Conservation (phyloP, 2,329 filamentous ascomycete species). For the Nemania serpens region DNA sequence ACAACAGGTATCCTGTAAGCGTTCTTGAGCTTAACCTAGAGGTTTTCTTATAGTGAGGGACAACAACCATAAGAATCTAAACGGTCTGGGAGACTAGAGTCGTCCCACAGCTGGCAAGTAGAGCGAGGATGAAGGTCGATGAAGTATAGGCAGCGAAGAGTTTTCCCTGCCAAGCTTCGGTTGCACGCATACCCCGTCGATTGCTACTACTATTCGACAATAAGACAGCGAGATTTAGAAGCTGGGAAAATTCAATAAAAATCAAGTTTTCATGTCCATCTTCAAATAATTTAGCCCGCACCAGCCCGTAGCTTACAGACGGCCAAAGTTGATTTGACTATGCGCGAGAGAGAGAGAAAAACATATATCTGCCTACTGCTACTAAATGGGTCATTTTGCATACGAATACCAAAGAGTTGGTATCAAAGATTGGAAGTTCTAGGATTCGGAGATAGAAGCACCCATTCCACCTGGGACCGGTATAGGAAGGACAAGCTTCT, state of each 20-base stretch:
- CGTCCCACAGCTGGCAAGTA: not conserved
- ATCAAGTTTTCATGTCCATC: not conserved
- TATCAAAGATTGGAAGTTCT: too few relatives aligned
- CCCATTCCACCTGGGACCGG: too few relatives aligned
- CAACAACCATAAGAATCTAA: not conserved
- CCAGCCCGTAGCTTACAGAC: too few relatives aligned
- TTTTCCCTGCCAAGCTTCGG: not conserved
- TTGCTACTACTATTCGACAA: not conserved
- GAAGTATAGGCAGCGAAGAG: not conserved
- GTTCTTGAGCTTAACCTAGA: slow-evolving; percentile 94
- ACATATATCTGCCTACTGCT: not conserved
- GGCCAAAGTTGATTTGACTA: too few relatives aligned
- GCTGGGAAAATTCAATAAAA: not conserved
- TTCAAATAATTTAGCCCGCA: not conserved
- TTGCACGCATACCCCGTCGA: not conserved
- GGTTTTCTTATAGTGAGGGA: slow-evolving; percentile 74
- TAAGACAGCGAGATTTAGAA: not conserved
- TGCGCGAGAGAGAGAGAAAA: not conserved
- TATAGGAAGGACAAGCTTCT: too few relatives aligned
- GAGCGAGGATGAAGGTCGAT: not conserved
- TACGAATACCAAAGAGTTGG: too few relatives aligned
- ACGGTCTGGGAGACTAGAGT: not conserved
- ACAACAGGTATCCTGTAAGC: slow-evolving; percentile 69
- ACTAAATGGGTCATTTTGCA: too few relatives aligned
- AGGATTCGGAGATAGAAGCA: too few relatives aligned